A percentile compares a stretch with the other conserved stretches of the same genome.
phyloP scores from a whole-genome alignment of 2,329 filamentous ascomycete genomes.

The Apiospora rasikravindrae region DNA sequence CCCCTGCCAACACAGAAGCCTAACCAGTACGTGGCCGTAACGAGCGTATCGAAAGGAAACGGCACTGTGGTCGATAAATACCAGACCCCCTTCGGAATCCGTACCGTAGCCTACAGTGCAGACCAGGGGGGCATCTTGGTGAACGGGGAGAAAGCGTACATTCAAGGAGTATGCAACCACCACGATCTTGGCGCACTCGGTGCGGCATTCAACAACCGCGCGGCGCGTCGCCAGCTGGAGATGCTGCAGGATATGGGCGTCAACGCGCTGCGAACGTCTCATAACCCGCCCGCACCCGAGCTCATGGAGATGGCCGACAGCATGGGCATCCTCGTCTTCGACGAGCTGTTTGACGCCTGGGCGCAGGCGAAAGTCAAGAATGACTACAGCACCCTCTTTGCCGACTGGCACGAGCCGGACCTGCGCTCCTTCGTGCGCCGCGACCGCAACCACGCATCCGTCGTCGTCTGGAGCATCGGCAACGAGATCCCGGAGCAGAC shows the following conservation, averaged over 20 bases:
- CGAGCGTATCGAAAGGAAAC: conserved; percentile 37
- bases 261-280: conserved; percentile 56
- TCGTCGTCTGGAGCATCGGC: conserved; percentile 58
- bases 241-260: conserved; percentile 55
- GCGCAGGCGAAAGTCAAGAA: conserved; percentile 48
- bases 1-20: conserved; percentile 51
- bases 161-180: conserved; percentile 57
- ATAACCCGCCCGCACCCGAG: conserved; percentile 59
- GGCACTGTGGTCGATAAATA: conserved; percentile 44
- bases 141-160: conserved; percentile 49
- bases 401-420: conserved; percentile 59
- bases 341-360: conserved; percentile 62
- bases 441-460: conserved; percentile 60
- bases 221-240: conserved; percentile 53
- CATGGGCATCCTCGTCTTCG: conserved; percentile 55
- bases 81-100: conserved; percentile 56
- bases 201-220: conserved; percentile 54
- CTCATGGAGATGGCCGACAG: conserved; percentile 55
- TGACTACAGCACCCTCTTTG: conserved; percentile 58
- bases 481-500: conserved; percentile 59
- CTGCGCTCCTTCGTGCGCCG: conserved; percentile 56
- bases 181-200: conserved; percentile 57
- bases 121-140: conserved; percentile 48
- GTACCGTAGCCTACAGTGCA: conserved; percentile 45
- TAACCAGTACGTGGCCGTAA: conserved; percentile 54